A percentile compares a stretch with the other conserved stretches of the same genome.
phyloP scores from a whole-genome alignment of 148 eudicot genomes.

The Silene latifolia region DNA sequence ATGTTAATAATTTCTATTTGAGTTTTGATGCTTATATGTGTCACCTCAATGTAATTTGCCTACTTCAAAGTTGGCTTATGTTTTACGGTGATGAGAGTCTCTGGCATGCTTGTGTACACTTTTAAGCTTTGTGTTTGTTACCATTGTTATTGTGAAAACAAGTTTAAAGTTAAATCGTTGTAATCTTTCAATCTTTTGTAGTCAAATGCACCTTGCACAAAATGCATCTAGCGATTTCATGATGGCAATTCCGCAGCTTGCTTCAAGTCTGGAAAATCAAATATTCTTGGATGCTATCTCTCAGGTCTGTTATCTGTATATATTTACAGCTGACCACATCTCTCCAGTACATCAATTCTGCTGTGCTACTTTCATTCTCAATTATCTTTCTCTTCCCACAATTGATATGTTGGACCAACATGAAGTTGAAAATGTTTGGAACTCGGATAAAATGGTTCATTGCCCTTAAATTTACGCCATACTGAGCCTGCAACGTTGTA shows the following conservation, averaged over 20 bases:
- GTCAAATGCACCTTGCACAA: slow-evolving; percentile 24
- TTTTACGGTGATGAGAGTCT: neutral
- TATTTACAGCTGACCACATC: neutral
- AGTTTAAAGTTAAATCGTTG: neutral
- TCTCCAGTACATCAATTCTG: no score
- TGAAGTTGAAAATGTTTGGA: no score
- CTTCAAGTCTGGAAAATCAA: slow-evolving; percentile 27
- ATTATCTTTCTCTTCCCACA: no score
- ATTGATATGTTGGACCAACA: no score
- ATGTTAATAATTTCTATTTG: neutral
- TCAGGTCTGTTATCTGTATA: slow-evolving; percentile 25
- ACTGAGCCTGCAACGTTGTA: neutral
- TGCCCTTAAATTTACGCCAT: neutral
- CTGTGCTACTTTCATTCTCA: no score
- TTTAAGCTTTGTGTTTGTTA: neutral
- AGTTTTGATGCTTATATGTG: neutral
- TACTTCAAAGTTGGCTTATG: neutral
- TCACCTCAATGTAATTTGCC: neutral
- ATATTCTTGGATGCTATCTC: slow-evolving; percentile 28
- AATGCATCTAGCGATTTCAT: slow-evolving; percentile 6
- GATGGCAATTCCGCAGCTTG: slow-evolving; percentile 15
- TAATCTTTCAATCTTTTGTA: slow-evolving; percentile 20
- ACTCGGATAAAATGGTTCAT: neutral
- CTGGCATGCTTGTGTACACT: neutral
- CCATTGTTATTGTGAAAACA: neutral